A percentile compares a stretch with the other conserved stretches of the same genome.
These are phyloP conservation scores for Berkeleyomyces basicola DNA, from an alignment of 2,329 filamentous ascomycete genomes.

Conservation along the genomic window DNA sequence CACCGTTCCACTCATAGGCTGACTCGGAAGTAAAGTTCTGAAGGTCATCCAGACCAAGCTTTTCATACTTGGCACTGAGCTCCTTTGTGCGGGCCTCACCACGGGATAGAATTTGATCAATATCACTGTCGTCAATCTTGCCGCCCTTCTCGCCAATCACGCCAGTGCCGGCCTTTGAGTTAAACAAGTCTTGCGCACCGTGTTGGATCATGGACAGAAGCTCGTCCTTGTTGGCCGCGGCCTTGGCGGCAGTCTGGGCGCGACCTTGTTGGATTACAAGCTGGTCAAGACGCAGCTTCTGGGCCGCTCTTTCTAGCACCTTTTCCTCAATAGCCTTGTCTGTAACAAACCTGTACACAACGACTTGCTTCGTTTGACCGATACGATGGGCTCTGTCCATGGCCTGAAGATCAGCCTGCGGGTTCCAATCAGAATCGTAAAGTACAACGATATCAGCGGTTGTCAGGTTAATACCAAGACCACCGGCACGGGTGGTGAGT, in stretches of 20 bases:
- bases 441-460: slow-evolving; percentile 89
- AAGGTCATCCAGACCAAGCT: slow-evolving; percentile 87
- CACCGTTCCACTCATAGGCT: slow-evolving; percentile 97
- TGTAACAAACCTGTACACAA: slow-evolving; percentile 92
- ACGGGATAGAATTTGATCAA: slow-evolving; percentile 70
- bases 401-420: slow-evolving; percentile 91
- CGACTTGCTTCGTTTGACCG: slow-evolving; percentile 93
- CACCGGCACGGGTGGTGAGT: slow-evolving; percentile 86
- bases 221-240: slow-evolving; percentile 88
- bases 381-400: slow-evolving; percentile 99
- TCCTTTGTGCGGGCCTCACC: slow-evolving; percentile 81
- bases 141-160: slow-evolving; percentile 39
- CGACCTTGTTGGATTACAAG: slow-evolving; percentile 96
- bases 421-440: slow-evolving; percentile 98
- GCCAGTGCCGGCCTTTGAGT: slow-evolving; percentile 50
- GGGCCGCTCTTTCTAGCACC: slow-evolving; percentile 86
- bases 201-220: slow-evolving; percentile 97
- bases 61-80: slow-evolving; percentile 87
- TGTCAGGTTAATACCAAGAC: slow-evolving; percentile 91
- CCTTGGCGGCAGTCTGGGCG: slow-evolving; percentile 77
- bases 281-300: slow-evolving; percentile 91
- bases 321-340: slow-evolving; percentile 98
- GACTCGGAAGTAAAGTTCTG: slow-evolving; percentile 97
- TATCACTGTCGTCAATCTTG: slow-evolving; percentile 70
- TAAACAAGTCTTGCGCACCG: slow-evolving; percentile 88